A percentile compares a stretch with the other conserved stretches of the same genome.
phyloP scores from a whole-genome alignment of 306 rosid genomes.

The Hippophae rhamnoides region DNA sequence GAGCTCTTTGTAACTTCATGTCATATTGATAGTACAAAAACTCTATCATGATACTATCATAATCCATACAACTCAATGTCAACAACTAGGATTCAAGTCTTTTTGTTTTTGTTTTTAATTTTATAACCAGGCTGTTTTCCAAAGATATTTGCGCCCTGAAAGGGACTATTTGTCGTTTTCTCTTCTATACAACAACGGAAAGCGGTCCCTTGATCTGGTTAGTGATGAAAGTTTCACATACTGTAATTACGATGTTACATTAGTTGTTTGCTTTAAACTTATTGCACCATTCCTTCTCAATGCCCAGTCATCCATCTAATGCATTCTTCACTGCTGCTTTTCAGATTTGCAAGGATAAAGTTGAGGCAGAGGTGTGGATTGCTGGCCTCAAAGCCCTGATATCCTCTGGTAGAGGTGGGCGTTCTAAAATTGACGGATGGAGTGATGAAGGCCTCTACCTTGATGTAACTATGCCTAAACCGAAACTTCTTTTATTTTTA shows the following conservation, averaged over 20 bases:
- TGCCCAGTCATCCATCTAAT: too few species aligned
- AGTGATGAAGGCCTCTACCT: conserved; percentile 81
- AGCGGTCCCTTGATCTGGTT: conserved; percentile 92
- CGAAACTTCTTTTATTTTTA: conserved; percentile 10
- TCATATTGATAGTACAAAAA: conserved; percentile 12
- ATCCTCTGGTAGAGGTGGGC: conserved; percentile 86
- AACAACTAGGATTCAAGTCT: conserved; percentile 9
- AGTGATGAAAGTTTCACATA: conserved; percentile 29
- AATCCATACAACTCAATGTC: conserved; percentile 8
- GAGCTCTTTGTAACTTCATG: conserved; percentile 22
- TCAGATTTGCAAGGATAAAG: conserved; percentile 97
- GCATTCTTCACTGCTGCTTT: conserved; percentile 2
- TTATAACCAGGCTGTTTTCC: conserved; percentile 71
- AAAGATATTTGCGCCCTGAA: conserved; percentile 74
- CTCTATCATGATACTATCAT: neutral
- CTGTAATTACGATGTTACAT: neutral
- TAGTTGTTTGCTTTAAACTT: conserved; percentile 8
- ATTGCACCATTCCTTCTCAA: neutral
- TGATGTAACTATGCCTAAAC: conserved; percentile 56
- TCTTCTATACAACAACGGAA: conserved; percentile 79
- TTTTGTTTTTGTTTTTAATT: conserved; percentile 20
- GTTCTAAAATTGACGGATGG: conserved; percentile 98
- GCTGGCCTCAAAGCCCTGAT: conserved; percentile 74
- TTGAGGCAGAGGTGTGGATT: conserved; percentile 95
- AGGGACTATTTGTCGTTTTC: conserved; percentile 91